Evolutionary conservation across 805 yeast genomes (phyloP), one percentile per base, ranked within the genome.

Genomic region (Candida montana): DNA sequence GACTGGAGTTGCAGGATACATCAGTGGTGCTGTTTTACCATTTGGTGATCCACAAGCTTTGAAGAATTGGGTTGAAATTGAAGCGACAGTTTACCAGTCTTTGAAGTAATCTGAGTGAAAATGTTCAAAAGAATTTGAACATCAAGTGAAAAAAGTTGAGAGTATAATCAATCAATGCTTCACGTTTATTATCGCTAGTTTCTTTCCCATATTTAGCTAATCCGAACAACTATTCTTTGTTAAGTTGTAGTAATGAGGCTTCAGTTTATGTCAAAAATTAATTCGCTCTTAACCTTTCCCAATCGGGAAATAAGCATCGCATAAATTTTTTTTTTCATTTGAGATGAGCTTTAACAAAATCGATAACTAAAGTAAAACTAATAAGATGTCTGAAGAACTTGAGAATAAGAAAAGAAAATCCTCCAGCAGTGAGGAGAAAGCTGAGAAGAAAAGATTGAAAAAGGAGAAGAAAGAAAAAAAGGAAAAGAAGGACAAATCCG

Each of bases 21-120:
- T 64, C 48, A 69, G 61, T 17, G 52, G 64, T 19, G 71, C 68
- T 40, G 40, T 65, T 11, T 49, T 69, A 24, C 75, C 75, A 7
- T 61, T 61, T 47, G 55, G 45, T 13, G 63, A 59, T 41, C 42
- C 50, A 1, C 47, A 48, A 3, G 45, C 44, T 3, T 20, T 49
- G 24, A 39, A 33, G 7, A 35, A 49, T 9, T 55, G 58, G 58
- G 31, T 33, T 29, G 42, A 48, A 6, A 40, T 52, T 17, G 59
- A 55, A 31, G 40, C 39, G 16, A 46, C 43, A 2, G 51, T 54
- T 11, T 55, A 55, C 13, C 12, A 26, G 13, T 30, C 32, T 26
- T 13, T 21, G 24, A n/a, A n/a, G n/a, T n/a, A n/a, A n/a, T n/a
- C n/a, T n/a, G 24, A 7, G 6, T 21, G 24, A 21, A 21, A 40